Conservation (phyloP, 2,329 filamentous ascomycete genomes). For the Gyromitra esculenta region DNA sequence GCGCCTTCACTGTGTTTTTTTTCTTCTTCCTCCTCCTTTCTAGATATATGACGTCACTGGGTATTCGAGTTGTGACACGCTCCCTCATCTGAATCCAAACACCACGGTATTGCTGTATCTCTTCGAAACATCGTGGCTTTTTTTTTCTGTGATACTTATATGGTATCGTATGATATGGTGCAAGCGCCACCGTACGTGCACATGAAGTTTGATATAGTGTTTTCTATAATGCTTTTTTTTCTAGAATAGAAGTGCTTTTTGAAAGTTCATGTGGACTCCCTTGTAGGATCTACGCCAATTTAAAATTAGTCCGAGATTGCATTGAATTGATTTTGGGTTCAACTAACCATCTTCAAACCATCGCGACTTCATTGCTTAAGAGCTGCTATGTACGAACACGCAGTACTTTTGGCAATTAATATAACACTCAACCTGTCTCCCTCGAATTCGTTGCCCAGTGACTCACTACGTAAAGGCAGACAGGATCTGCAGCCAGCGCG, state of each 20-base stretch:
- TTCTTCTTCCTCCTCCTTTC: background rate
- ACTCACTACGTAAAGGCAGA: background rate
- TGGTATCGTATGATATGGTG: background rate
- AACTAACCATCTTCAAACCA: slow-evolving; percentile 38
- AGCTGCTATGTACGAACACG: slow-evolving; percentile 24
- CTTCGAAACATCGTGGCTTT: background rate
- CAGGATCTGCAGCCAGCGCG: slow-evolving; percentile 20
- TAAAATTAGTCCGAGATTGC: slow-evolving; percentile 37
- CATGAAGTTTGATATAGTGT: background rate
- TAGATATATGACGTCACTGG: slow-evolving; percentile 10
- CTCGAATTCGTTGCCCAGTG: background rate
- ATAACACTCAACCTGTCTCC: slow-evolving; percentile 5
- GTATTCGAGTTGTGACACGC: background rate
- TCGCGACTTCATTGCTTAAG: slow-evolving; percentile 34
- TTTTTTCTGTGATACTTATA: background rate
- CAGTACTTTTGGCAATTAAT: slow-evolving; percentile 3
- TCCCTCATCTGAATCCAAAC: slow-evolving; percentile 25
- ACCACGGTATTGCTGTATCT: background rate
- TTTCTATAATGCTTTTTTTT: background rate
- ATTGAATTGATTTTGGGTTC: slow-evolving; percentile 22
- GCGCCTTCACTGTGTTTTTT: no score
- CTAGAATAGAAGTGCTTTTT: slow-evolving; percentile 9
- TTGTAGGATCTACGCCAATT: slow-evolving; percentile 31
- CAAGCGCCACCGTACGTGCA: background rate
- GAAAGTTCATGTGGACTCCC: background rate